These are phyloP conservation scores for Fraxinus dipetala DNA, from an alignment of 305 asterid genomes.

Conservation along the genomic window DNA sequence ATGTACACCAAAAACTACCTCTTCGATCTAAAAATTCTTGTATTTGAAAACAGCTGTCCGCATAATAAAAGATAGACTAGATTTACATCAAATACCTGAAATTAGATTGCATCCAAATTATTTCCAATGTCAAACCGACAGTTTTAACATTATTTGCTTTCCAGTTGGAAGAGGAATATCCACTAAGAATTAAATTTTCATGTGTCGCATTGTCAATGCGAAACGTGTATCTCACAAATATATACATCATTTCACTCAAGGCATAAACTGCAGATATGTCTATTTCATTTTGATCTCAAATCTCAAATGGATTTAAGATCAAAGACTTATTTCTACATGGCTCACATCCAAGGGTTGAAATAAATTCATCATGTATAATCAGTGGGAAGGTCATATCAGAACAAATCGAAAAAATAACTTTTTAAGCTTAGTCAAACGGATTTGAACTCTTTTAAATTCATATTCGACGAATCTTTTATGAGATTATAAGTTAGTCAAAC, in stretches of 20 bases:
- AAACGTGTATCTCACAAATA: slow-evolving; percentile 36
- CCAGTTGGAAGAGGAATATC: slow-evolving; percentile 19
- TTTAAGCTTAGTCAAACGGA: too few species aligned
- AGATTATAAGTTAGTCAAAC: slow-evolving; percentile 6
- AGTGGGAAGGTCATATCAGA: too few species aligned
- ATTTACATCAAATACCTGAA: slow-evolving; percentile 46
- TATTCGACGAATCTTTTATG: too few species aligned
- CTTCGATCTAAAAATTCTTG: neutral
- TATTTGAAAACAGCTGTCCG: slow-evolving; percentile 40
- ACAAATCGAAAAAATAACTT: too few species aligned
- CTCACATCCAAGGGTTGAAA: neutral
- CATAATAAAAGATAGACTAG: slow-evolving; percentile 24
- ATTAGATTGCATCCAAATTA: slow-evolving; percentile 45
- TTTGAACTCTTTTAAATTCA: too few species aligned
- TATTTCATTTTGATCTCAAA: neutral
- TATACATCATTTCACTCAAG: neutral
- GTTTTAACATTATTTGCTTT: slow-evolving; percentile 27
- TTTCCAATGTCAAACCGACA: slow-evolving; percentile 33
- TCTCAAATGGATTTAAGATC: neutral
- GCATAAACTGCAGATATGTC: slow-evolving; percentile 19
- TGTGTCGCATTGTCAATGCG: slow-evolving; percentile 20
- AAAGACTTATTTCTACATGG: neutral
- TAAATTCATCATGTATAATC: neutral
- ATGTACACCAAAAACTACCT: neutral
- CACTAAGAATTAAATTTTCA: slow-evolving; percentile 18